Evolutionary conservation across 768 basidiomycete species (phyloP).

Genomic region (Lentinus tigrinus): DNA sequence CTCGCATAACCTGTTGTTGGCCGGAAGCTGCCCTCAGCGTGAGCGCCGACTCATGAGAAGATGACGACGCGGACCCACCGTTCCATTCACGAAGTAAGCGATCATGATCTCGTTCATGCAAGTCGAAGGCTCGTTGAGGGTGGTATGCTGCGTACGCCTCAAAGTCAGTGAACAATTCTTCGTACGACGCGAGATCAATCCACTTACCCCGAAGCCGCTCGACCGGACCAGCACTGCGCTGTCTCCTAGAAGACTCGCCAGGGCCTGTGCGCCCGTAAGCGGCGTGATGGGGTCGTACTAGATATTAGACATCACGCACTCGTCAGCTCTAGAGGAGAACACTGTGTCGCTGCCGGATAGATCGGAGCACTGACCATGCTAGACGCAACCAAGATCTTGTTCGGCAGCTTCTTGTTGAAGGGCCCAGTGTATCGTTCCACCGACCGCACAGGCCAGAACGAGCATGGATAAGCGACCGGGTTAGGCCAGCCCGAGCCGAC

Average conservation of each 20-base stretch:
- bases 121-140: constrained; percentile 2
- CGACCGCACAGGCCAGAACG: constrained; percentile 1
- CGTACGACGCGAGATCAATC: no score
- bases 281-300: constrained; percentile 20
- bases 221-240: constrained; percentile 6
- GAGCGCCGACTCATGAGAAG: no score
- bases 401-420: constrained; percentile 13
- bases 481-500: neutral
- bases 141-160: neutral
- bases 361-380: constrained; percentile 13
- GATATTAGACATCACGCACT: no score
- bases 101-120: neutral
- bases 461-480: neutral
- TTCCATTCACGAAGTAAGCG: constrained; percentile 6
- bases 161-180: neutral
- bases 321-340: neutral
- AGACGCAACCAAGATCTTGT: constrained; percentile 8
- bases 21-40: constrained; percentile 8
- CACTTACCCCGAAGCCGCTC: constrained; percentile 13
- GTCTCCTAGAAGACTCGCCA: constrained; percentile 14
- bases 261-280: constrained; percentile 4
- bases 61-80: no score
- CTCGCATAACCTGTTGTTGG: neutral
- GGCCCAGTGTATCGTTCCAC: constrained; percentile 16
- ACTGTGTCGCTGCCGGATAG: no score